Base-by-base conservation (phyloP, 1,139 yeast genomes). In the Protomyces gravidus region DNA sequence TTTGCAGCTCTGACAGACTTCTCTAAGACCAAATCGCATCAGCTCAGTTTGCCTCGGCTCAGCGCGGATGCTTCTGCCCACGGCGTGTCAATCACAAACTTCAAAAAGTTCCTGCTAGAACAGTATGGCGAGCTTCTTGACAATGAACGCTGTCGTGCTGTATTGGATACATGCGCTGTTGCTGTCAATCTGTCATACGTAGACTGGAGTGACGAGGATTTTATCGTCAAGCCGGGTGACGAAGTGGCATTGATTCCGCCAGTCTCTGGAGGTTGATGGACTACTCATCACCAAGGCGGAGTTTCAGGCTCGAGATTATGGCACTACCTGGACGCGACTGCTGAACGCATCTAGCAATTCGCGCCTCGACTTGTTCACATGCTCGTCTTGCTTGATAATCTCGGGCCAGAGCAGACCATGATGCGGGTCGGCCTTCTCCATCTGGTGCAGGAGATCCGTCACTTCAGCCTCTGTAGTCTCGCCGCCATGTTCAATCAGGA, bases 401-500 rank as follows among this genome's bases (percentile, higher is more conserved):
- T 40, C 51, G 1, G 58, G 58, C 58, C 58, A 53, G 26, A 53
- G 39, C 23, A 53, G n/a, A 2, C 58, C 58, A 45, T 53, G 58
- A 23, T 53, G 47, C 19, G 58, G 58, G 19, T 53, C 58, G 6
- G 50, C 58, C 39, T 53, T 53, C 21, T 27, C 48, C 21, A 50
- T 50, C 47, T 53, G 51, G 26, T 32, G 30, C 19, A 53, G 15
- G 17, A 33, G 17, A 27, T 53, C 58, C 11, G 6, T 39, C 21
- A 53, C 28, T 25, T 46, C 48, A 4, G 28, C 48, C 46, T 21
- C 51, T 21, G 25, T 32, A n/a, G 25, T 33, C 23, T n/a, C 32
- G 27, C 48, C 58, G 4, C 45, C 49, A 1, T 45, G 47, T 17
- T 53, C 58, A 15, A 17, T 25, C 46, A 53, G 21, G 30, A 76